phyloP scores from a whole-genome alignment of 78 protist species.

The Neovahlkampfia damariscottae region DNA sequence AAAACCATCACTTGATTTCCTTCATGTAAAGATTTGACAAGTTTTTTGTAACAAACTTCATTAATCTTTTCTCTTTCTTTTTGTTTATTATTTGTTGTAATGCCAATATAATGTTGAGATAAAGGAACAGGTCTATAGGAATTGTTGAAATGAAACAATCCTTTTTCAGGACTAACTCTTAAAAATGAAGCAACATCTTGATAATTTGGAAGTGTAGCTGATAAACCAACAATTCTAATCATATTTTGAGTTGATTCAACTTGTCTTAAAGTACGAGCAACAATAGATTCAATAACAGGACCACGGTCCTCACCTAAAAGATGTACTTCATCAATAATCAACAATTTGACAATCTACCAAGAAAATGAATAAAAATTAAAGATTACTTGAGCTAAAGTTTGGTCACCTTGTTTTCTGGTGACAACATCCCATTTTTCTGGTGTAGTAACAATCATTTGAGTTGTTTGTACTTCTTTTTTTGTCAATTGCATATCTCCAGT shows the following conservation, averaged over 20 bases:
- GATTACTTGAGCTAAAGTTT: slow-evolving; percentile 24
- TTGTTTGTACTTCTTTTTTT: slow-evolving; percentile 63
- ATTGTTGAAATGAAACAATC: slow-evolving; percentile 76
- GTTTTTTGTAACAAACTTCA: slow-evolving; percentile 11
- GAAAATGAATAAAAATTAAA: too few relatives aligned
- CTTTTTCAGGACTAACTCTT: slow-evolving; percentile 51
- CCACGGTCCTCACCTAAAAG: slow-evolving; percentile 96
- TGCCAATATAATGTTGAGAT: slow-evolving; percentile 74
- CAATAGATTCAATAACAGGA: slow-evolving; percentile 91
- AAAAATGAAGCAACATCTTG: slow-evolving; percentile 91
- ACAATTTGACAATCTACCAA: slow-evolving; percentile 53
- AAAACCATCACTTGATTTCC: slow-evolving; percentile 92
- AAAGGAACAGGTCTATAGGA: slow-evolving; percentile 96
- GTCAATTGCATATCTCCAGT: slow-evolving; percentile 99
- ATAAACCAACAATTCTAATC: slow-evolving; percentile 96
- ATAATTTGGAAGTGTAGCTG: slow-evolving; percentile 99
- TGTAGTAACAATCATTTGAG: slow-evolving; percentile 91
- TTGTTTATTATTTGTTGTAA: slow-evolving; percentile 4
- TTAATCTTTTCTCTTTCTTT: neutral
- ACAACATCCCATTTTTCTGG: slow-evolving; percentile 99
- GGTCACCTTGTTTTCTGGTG: slow-evolving; percentile 88
- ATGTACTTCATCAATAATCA: slow-evolving; percentile 98
- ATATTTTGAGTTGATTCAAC: slow-evolving; percentile 83
- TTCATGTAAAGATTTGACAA: neutral
- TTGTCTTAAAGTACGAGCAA: slow-evolving; percentile 79